phyloP scores from a whole-genome alignment of 192 early-diverging fungal species.

The Podila epicladia region DNA sequence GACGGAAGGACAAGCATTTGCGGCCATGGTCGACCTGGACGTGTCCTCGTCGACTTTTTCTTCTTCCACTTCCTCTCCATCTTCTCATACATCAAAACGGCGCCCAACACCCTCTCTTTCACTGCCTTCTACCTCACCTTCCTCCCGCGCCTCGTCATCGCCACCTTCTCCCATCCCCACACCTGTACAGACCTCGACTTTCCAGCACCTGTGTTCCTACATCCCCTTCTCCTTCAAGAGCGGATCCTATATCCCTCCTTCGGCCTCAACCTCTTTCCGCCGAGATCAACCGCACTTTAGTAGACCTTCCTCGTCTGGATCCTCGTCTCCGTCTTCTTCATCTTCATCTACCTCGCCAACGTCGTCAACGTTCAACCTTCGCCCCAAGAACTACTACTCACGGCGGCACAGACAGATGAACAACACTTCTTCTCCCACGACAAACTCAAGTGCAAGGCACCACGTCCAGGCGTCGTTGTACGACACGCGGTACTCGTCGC shows the following conservation, averaged over 20 bases:
- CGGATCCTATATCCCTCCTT: no score
- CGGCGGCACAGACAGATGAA: constrained; percentile 17
- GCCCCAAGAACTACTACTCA: constrained; percentile 50
- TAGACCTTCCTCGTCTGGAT: not conserved
- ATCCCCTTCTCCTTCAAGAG: constrained; percentile 15
- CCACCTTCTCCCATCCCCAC: not conserved
- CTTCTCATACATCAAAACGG: not conserved
- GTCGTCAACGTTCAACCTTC: constrained; percentile 25
- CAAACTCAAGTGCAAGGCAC: not conserved
- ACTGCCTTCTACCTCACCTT: constrained; percentile 7
- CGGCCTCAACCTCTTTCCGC: not conserved
- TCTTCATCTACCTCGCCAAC: constrained; percentile 5
- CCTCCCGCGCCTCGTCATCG: not conserved
- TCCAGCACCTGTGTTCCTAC: constrained; percentile 20
- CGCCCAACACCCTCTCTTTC: not conserved
- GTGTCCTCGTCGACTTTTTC: not conserved
- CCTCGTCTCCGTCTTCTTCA: constrained; percentile 2
- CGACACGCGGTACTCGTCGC: constrained; percentile 8
- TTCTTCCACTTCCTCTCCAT: not conserved
- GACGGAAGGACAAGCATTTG: constrained; percentile 44
- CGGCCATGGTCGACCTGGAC: constrained; percentile 24
- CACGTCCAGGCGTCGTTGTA: not conserved
- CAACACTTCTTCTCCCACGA: not conserved
- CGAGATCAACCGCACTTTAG: not conserved
- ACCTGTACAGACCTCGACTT: not conserved